Evolutionary conservation across 2,329 filamentous ascomycete genomes (phyloP).

Genomic region (Emericellopsis atlantica): DNA sequence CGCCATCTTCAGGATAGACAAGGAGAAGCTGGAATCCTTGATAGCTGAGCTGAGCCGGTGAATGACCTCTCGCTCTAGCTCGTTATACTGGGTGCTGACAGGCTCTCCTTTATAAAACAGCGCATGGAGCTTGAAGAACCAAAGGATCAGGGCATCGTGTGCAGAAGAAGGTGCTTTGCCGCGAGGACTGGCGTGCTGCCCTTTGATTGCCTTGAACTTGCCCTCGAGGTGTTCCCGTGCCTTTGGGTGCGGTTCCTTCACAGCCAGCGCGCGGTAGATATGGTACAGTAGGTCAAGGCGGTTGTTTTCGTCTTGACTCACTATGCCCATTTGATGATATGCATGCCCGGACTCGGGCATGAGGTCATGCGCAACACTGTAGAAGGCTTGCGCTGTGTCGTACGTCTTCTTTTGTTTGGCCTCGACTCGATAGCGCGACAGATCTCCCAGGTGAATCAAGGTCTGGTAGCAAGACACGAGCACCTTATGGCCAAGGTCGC

Average conservation of each 20-base stretch:
- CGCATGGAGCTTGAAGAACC: constrained; percentile 80
- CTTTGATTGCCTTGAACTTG: constrained; percentile 50
- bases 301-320: constrained; percentile 64
- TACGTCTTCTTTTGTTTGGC: constrained; percentile 62
- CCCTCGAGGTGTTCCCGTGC: constrained; percentile 66
- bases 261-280: constrained; percentile 71
- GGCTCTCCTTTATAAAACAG: constrained; percentile 63
- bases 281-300: constrained; percentile 82
- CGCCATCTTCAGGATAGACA: constrained; percentile 63
- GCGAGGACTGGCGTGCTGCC: background rate
- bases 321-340: constrained; percentile 83
- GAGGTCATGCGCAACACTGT: constrained; percentile 67
- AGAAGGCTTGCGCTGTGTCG: constrained; percentile 72
- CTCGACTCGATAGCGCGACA: constrained; percentile 75
- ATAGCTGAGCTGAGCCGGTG: constrained; percentile 63
- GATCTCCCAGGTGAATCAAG: constrained; percentile 76
- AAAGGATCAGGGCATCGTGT: constrained; percentile 55
- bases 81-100: constrained; percentile 60
- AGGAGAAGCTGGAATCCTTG: constrained; percentile 52
- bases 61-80: constrained; percentile 77
- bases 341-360: constrained; percentile 68
- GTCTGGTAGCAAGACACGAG: constrained; percentile 69
- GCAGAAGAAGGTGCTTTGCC: constrained; percentile 25
- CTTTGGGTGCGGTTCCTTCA: constrained; percentile 60
- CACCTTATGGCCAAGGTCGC: constrained; percentile 44